These are phyloP conservation scores for Fusarium sublunatum DNA, from an alignment of 2,329 filamentous ascomycete genomes.

Conservation along the genomic window DNA sequence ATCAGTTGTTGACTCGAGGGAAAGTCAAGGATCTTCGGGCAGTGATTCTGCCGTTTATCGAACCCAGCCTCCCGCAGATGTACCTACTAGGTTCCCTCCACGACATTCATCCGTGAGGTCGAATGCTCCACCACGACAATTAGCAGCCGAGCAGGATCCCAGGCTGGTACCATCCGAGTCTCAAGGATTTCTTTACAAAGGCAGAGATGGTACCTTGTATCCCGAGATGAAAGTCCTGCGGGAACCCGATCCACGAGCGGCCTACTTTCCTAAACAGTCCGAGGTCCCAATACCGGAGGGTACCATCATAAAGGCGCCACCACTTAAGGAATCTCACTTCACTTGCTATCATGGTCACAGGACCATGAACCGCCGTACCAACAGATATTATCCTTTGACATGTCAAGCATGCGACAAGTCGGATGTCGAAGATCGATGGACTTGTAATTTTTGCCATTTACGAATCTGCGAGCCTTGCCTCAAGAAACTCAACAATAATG, in stretches of 20 bases:
- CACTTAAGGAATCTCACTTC: conserved; percentile 59
- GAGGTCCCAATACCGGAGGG: conserved; percentile 47
- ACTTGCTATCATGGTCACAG: conserved; percentile 61
- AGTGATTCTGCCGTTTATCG: conserved; percentile 37
- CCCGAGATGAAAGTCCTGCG: conserved; percentile 54
- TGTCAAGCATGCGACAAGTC: conserved; percentile 64
- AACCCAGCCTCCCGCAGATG: conserved; percentile 36
- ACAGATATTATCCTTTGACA: conserved; percentile 62
- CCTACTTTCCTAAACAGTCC: conserved; percentile 53
- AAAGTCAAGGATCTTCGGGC: conserved; percentile 32
- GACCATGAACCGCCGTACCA: conserved; percentile 61
- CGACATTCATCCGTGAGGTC: conserved; percentile 50
- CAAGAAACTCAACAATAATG: conserved; percentile 54
- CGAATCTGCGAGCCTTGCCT: conserved; percentile 64
- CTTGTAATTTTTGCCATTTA: conserved; percentile 63
- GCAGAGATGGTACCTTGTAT: conserved; percentile 55
- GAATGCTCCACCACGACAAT: conserved; percentile 40
- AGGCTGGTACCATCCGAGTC: conserved; percentile 50
- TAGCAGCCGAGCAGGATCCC: conserved; percentile 44
- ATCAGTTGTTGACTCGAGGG: conserved; percentile 18
- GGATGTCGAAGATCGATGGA: conserved; percentile 59
- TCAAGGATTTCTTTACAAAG: conserved; percentile 51
- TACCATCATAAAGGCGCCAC: conserved; percentile 55
- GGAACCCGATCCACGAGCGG: conserved; percentile 51
- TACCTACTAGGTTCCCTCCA: conserved; percentile 45